Evolutionary conservation across 768 basidiomycete genomes (phyloP).

Genomic region (Stropharia rugosoannulata): DNA sequence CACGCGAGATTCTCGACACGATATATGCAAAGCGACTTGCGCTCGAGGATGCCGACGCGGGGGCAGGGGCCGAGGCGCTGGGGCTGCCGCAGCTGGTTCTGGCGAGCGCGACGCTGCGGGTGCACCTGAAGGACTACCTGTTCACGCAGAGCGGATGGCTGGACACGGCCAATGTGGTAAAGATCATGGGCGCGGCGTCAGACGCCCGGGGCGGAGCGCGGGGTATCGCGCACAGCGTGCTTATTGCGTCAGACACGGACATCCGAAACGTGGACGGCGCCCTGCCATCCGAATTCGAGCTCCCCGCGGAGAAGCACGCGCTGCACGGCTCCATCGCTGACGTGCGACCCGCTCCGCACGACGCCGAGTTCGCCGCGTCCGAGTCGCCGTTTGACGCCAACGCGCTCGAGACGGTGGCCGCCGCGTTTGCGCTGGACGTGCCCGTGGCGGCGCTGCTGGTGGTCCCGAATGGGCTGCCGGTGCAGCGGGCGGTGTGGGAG

Average conservation of each 20-base stretch:
- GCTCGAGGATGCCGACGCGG: conserved; percentile 19
- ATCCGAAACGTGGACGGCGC: conserved; percentile 59
- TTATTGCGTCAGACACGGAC: conserved; percentile 58
- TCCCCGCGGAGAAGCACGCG: not conserved
- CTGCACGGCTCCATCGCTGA: conserved; percentile 7
- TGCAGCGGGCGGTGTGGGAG: conserved; percentile 64
- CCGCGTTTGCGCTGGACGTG: conserved; percentile 72
- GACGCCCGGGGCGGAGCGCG: conserved; percentile 9
- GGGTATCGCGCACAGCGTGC: conserved; percentile 33
- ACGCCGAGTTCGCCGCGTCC: conserved; percentile 42
- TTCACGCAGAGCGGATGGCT: conserved; percentile 62
- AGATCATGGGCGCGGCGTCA: conserved; percentile 30
- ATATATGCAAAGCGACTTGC: conserved; percentile 44
- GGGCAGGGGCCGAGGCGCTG: conserved; percentile 12
- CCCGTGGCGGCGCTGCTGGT: conserved; percentile 67
- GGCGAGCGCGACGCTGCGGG: conserved; percentile 70
- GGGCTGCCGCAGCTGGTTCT: conserved; percentile 59
- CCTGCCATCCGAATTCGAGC: conserved; percentile 14
- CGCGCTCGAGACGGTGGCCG: conserved; percentile 66
- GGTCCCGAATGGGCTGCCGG: conserved; percentile 57
- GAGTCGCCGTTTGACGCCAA: conserved; percentile 55
- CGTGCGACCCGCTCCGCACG: conserved; percentile 4
- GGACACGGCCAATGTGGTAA: conserved; percentile 38
- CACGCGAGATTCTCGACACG: conserved; percentile 56
- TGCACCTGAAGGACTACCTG: conserved; percentile 51